phyloP scores from a whole-genome alignment of 2,329 filamentous ascomycete species.

The Alternaria viburni region DNA sequence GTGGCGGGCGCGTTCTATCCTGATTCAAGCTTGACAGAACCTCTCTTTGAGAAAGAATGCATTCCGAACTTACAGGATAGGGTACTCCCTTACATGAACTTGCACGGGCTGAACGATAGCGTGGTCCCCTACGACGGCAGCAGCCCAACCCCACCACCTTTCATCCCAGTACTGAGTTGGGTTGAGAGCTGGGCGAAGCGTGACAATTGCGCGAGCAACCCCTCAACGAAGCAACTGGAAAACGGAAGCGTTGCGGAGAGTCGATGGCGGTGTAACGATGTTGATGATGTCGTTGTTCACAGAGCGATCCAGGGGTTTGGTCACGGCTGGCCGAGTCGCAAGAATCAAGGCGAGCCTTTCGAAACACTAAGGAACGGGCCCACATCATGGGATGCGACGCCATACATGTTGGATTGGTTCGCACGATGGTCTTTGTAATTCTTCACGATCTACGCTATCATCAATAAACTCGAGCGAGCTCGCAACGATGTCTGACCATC shows the following conservation, averaged over 20 bases:
- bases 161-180: slow-evolving; percentile 22
- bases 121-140: slow-evolving; percentile 33
- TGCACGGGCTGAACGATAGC: slow-evolving; percentile 29
- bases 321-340: slow-evolving; percentile 32
- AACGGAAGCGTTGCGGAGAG: slow-evolving; percentile 15
- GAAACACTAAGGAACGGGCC: slow-evolving; percentile 25
- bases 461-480: not conserved
- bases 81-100: slow-evolving; percentile 22
- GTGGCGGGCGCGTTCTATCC: slow-evolving; percentile 55
- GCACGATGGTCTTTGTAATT: slow-evolving; percentile 19
- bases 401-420: slow-evolving; percentile 28
- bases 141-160: slow-evolving; percentile 21
- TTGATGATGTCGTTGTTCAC: slow-evolving; percentile 21
- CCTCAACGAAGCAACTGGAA: slow-evolving; percentile 6
- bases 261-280: slow-evolving; percentile 23
- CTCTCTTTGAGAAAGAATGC: slow-evolving; percentile 25
- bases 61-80: slow-evolving; percentile 1
- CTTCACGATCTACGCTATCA: not conserved
- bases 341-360: slow-evolving; percentile 23
- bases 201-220: slow-evolving; percentile 10
- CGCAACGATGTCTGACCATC: not conserved
- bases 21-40: slow-evolving; percentile 17
- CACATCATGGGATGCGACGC: slow-evolving; percentile 31
- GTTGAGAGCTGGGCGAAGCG: slow-evolving; percentile 16
- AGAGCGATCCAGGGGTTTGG: slow-evolving; percentile 25